A percentile compares a stretch with the other conserved stretches of the same genome.
Evolutionary conservation across 345 rosid species (phyloP).

Genomic region (Eutrema heterophyllum): DNA sequence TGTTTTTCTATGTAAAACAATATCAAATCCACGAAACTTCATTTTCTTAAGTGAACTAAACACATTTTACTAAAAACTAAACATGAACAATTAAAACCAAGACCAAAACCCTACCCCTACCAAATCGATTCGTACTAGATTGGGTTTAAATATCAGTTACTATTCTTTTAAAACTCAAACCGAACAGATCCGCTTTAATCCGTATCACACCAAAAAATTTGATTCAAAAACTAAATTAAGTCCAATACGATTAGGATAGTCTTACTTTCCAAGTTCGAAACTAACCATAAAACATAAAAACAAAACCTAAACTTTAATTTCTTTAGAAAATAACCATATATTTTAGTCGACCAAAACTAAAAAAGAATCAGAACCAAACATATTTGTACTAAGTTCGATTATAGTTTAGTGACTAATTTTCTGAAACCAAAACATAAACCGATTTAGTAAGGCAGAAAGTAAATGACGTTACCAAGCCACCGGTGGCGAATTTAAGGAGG

Average conservation of each 20-base stretch:
- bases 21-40: background rate
- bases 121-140: background rate
- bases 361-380: background rate
- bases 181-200: too few species aligned
- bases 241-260: too few species aligned
- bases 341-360: background rate
- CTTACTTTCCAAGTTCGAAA: too few species aligned
- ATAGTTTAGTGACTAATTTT: background rate
- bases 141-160: background rate
- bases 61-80: background rate
- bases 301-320: background rate
- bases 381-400: background rate
- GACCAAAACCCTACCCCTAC: background rate
- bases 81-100: background rate
- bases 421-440: background rate
- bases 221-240: too few species aligned
- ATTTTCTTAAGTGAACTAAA: background rate
- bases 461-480: constrained; percentile 50
- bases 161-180: background rate
- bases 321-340: too few species aligned
- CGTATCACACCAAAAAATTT: too few species aligned
- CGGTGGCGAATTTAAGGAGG: constrained; percentile 71
- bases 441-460: background rate
- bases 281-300: background rate
- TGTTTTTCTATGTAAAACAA: background rate